These are phyloP conservation scores for Pythium oligandrum DNA, from an alignment of 352 stramenopile genomes.

Conservation along the genomic window DNA sequence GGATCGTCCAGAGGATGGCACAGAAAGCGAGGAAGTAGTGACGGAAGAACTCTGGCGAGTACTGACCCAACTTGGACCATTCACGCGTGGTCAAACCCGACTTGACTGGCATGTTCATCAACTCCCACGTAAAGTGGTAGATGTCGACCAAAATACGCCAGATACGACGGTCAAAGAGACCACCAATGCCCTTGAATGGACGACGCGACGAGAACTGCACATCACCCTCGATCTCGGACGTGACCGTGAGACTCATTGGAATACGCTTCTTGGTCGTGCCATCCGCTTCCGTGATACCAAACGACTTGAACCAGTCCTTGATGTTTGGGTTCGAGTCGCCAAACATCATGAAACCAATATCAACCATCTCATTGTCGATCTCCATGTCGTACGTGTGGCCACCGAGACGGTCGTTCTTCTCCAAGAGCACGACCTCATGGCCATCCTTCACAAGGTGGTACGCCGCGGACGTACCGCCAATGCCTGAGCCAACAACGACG, in stretches of 20 bases:
- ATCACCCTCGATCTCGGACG: slow-evolving; percentile 72
- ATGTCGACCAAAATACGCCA: slow-evolving; percentile 86
- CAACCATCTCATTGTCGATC: slow-evolving; percentile 79
- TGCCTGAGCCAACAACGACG: slow-evolving; percentile 78
- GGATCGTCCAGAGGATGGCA: slow-evolving; percentile 82
- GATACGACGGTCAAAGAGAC: slow-evolving; percentile 70
- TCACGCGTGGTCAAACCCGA: slow-evolving; percentile 68
- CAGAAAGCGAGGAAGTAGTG: slow-evolving; percentile 88
- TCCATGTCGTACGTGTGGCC: slow-evolving; percentile 87
- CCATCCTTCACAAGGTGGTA: slow-evolving; percentile 83
- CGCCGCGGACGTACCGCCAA: slow-evolving; percentile 76
- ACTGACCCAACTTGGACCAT: slow-evolving; percentile 59
- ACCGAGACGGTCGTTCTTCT: slow-evolving; percentile 76
- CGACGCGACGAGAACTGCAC: slow-evolving; percentile 83
- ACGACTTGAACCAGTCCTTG: slow-evolving; percentile 86
- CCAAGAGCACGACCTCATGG: slow-evolving; percentile 76
- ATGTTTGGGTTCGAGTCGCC: slow-evolving; percentile 89
- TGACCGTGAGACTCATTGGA: slow-evolving; percentile 85
- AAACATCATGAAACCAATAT: slow-evolving; percentile 90
- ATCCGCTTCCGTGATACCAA: slow-evolving; percentile 80
- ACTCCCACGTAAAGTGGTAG: slow-evolving; percentile 83
- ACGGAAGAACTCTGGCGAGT: slow-evolving; percentile 83
- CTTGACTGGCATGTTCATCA: slow-evolving; percentile 83
- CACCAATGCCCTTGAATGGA: slow-evolving; percentile 61
- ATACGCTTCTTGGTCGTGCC: slow-evolving; percentile 85